Percentiles rank a stretch among this genome's conserved stretches.
Conservation (phyloP, 73 alveolate genomes). For the Durusdinium trenchii region DNA sequence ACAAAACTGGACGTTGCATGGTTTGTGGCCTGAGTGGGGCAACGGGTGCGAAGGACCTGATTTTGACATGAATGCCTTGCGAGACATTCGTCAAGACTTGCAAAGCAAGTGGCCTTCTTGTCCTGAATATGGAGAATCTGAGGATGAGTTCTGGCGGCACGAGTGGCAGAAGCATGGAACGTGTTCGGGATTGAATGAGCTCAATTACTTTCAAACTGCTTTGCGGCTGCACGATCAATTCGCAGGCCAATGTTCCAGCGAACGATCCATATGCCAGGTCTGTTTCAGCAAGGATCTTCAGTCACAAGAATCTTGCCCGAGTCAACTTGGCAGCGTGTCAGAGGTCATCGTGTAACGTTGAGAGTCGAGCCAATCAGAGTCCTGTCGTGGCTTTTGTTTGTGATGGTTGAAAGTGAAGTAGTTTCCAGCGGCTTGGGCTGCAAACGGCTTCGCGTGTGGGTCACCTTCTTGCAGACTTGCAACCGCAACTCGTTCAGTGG, state of each 20-base stretch:
- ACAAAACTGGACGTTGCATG: conserved; percentile 72
- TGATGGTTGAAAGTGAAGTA: background rate
- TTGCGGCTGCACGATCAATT: conserved; percentile 56
- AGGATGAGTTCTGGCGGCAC: conserved; percentile 89
- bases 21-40: conserved; percentile 92
- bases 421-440: conserved; percentile 32
- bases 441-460: too few species aligned
- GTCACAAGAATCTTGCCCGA: conserved; percentile 51
- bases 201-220: conserved; percentile 28
- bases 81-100: conserved; percentile 34
- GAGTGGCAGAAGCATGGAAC: conserved; percentile 93
- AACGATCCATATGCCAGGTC: background rate
- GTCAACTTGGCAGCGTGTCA: background rate
- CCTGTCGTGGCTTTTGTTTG: background rate
- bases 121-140: conserved; percentile 60
- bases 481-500: too few species aligned
- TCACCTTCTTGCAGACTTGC: too few species aligned
- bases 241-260: background rate
- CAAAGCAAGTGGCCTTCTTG: conserved; percentile 81
- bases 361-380: background rate
- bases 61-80: background rate
- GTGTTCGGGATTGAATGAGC: conserved; percentile 54
- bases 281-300: conserved; percentile 47
- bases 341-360: background rate
- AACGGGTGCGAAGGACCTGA: conserved; percentile 63